Evolutionary conservation across 371 early-diverging fungal genomes (phyloP).

Genomic region (Apophysomyces ossiformis): DNA sequence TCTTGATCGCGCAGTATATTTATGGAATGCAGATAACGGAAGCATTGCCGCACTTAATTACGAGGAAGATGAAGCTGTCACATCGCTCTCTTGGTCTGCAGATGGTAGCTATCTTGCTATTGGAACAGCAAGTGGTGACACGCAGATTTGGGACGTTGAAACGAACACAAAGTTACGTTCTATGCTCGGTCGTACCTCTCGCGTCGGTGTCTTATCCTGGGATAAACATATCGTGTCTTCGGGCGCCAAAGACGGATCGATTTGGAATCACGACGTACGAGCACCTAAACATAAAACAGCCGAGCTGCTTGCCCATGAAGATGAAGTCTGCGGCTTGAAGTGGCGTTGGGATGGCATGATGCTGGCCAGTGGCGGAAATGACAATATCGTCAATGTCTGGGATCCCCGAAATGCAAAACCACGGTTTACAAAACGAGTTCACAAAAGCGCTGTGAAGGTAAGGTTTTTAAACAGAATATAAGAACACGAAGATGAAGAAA

Average conservation of each 20-base stretch:
- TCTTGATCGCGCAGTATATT: slow-evolving; percentile 85
- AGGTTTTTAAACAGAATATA: not conserved
- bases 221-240: slow-evolving; percentile 81
- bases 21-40: slow-evolving; percentile 92
- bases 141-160: slow-evolving; percentile 88
- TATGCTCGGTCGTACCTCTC: slow-evolving; percentile 74
- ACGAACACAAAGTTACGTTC: slow-evolving; percentile 68
- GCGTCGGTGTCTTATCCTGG: slow-evolving; percentile 91
- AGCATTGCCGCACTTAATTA: slow-evolving; percentile 71
- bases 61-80: slow-evolving; percentile 56
- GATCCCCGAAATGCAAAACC: slow-evolving; percentile 76
- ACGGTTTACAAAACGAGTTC: slow-evolving; percentile 73
- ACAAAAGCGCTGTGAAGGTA: slow-evolving; percentile 91
- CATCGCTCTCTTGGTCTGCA: slow-evolving; percentile 78
- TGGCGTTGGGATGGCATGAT: slow-evolving; percentile 90
- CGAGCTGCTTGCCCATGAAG: slow-evolving; percentile 72
- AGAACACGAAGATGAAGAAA: not conserved
- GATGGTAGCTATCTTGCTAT: slow-evolving; percentile 87
- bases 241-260: slow-evolving; percentile 89
- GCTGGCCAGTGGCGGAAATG: slow-evolving; percentile 98
- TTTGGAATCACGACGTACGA: slow-evolving; percentile 95
- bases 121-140: slow-evolving; percentile 83
- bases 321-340: slow-evolving; percentile 93
- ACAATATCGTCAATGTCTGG: slow-evolving; percentile 96
- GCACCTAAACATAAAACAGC: slow-evolving; percentile 73